Percentiles rank a stretch among this genome's conserved stretches.
Conservation (phyloP, 2,329 filamentous ascomycete species). For the Cladobotryum protrusum region DNA sequence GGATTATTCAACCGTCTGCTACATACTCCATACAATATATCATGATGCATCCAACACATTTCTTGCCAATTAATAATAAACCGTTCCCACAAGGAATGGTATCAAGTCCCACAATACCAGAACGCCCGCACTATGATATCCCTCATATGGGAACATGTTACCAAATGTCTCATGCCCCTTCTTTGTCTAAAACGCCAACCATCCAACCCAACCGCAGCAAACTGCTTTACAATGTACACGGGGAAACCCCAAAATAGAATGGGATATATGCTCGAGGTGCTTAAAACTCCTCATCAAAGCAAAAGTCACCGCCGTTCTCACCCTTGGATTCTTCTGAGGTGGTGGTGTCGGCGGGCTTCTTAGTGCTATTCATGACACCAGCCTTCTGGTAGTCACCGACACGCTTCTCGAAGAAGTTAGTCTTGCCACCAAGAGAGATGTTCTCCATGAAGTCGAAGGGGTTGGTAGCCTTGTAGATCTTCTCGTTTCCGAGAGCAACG, state of each 20-base stretch:
- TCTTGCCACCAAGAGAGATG: constrained; percentile 97
- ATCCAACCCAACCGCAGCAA: neutral
- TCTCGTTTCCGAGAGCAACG: constrained; percentile 86
- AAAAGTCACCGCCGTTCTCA: constrained; percentile 71
- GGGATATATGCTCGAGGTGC: constrained; percentile 27
- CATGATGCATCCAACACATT: constrained; percentile 15
- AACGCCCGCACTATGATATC: constrained; percentile 16
- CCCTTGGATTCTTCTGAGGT: constrained; percentile 41
- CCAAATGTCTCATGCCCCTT: neutral
- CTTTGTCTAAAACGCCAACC: neutral
- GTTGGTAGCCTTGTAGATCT: constrained; percentile 87
- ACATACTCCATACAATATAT: constrained; percentile 13
- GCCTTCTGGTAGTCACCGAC: constrained; percentile 99
- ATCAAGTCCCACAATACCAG: neutral
- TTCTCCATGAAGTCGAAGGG: constrained; percentile 99
- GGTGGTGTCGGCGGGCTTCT: constrained; percentile 60
- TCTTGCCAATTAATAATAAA: constrained; percentile 7
- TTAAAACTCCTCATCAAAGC: constrained; percentile 95
- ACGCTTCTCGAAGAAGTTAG: constrained; percentile 99
- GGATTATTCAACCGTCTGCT: constrained; percentile 8
- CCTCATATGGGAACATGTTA: constrained; percentile 3
- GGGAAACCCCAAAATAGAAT: constrained; percentile 13
- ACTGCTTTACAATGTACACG: constrained; percentile 10
- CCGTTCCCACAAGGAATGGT: neutral
- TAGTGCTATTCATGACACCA: constrained; percentile 84